Base-by-base conservation (phyloP, 2,329 filamentous ascomycete genomes). In the Diaporthe sp. region DNA sequence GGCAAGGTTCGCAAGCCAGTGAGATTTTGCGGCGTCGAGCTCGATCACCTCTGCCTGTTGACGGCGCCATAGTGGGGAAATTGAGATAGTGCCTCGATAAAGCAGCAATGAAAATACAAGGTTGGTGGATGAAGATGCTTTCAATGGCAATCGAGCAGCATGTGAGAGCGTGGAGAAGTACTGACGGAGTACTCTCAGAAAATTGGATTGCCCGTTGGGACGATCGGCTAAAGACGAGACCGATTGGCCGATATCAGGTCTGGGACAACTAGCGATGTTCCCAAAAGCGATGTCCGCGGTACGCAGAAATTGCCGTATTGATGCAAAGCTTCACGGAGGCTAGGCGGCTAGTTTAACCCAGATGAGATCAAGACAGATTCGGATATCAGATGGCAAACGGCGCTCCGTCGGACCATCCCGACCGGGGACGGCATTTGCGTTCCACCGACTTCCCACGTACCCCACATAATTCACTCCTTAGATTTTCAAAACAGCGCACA, bases 1-100 rank as follows among this genome's bases (percentile, higher is more conserved):
- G 79, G 70, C 85, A 86, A 4, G 82, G 80, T 71, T 85, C 84
- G 73, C 85, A 86, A 19, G 84, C 85, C 9, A 85, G 77, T 1
- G 83, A 78, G n/a, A 85, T 80, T 19, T 69, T 69, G 37, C 63
- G 63, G 25, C 63, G 42, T 35, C 63, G 63, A 25, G 42, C 25
- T 35, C 63, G 63, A 2, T 69, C 63, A 51, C 42, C 53, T 8
- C 53, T 56, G 30, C 53, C 53, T 35, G 27, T 56, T 10, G 53
- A 56, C 53, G 53, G 53, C 17, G 53, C 30, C 53, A 56, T 56
- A 17, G 10, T 55, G 17, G 5, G 4, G 51, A 32, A 55, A 32
- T 32, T 30, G 27, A 32, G 51, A 55, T 55, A 32, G 53, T 10
- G 19, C 8, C 30, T 32, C 17, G 53, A 3, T 8, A 56, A 35